Evolutionary conservation across 2,329 filamentous ascomycete genomes (phyloP).

Genomic region (Claviceps sp.): DNA sequence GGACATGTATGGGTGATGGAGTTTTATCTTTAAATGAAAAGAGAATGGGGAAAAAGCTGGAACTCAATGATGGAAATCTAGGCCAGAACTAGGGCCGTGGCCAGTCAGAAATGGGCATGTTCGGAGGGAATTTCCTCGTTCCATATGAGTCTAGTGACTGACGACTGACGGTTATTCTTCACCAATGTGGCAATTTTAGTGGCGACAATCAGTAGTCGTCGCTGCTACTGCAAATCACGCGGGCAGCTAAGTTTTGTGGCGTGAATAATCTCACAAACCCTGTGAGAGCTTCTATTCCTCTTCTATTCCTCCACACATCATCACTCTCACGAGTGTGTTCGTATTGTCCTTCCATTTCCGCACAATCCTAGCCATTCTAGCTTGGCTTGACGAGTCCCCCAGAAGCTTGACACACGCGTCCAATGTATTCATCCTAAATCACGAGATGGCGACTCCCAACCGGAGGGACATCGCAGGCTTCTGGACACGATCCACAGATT

Average conservation of each 20-base stretch:
- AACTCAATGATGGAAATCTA: no score
- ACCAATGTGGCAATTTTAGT: neutral
- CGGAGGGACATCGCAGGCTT: conserved; percentile 4
- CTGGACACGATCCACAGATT: conserved; percentile 8
- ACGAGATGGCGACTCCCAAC: conserved; percentile 2
- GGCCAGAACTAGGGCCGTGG: no score
- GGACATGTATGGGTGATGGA: conserved; percentile 24
- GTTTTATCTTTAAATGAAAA: no score
- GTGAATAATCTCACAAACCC: neutral
- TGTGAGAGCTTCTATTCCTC: neutral
- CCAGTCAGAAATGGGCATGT: neutral
- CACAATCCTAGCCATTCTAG: neutral
- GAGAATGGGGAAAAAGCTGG: no score
- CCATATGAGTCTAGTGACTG: neutral
- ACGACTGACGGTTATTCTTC: neutral
- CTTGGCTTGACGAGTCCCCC: neutral
- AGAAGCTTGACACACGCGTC: neutral
- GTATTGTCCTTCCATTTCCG: neutral
- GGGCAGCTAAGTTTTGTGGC: neutral
- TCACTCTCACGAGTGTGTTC: neutral
- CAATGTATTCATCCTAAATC: neutral
- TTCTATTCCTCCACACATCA: neutral
- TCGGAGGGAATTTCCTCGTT: neutral
- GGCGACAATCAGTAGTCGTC: neutral
- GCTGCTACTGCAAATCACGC: neutral